Base-by-base conservation (phyloP, 2,329 filamentous ascomycete species). In the Ophiognomonia clavigignenti-juglandacearum region DNA sequence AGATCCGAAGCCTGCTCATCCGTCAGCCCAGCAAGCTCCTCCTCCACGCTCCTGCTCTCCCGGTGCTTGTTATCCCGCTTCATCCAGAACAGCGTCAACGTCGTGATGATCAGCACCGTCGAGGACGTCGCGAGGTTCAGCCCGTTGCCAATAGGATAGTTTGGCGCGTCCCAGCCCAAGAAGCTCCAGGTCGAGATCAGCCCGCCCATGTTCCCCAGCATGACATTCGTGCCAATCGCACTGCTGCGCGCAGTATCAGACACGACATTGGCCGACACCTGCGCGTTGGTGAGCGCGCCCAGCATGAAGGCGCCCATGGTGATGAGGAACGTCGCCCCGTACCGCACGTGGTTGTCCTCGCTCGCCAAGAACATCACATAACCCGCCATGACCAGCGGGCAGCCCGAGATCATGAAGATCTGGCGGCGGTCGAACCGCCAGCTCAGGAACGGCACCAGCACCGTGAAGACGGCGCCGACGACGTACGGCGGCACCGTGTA, bases 181-280 rank as follows among this genome's bases (percentile, higher is more conserved):
- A 83, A 86, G 2, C 71, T 74, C 82, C 82, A 86, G 0, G 80
- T 83, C 1, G 78, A 74, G 48, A 85, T 73, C 27, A 88, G 61
- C 0, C 84, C 85, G 2, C 85, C 85, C n/a, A 88, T 60, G 45
- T 87, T 88, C 23, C 84, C 85, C 20, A 86, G 67, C 83, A 88
- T 87, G 57, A 88, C 78, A 34, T 80, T 81, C 0, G 75, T 77
- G 10, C 78, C 83, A 37, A 88, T 85, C 4, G 82, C 82, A 1
- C 80, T 75, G 9, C 78, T 80, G 13, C 84, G 74, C 0, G 85
- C 81, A 0, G 85, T 86, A 55, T 88, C 85, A 4, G 80, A 82
- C 7, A 87, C 75, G 0, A 88, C 83, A 54, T 88, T 88, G 6
- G 83, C 84, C 0, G 82, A 79, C 0, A 77, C 80, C 46, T 87